A percentile compares a stretch with the other conserved stretches of the same genome.
Conservation (phyloP, 1,139 yeast genomes). For the Yamadazyma buinensis region DNA sequence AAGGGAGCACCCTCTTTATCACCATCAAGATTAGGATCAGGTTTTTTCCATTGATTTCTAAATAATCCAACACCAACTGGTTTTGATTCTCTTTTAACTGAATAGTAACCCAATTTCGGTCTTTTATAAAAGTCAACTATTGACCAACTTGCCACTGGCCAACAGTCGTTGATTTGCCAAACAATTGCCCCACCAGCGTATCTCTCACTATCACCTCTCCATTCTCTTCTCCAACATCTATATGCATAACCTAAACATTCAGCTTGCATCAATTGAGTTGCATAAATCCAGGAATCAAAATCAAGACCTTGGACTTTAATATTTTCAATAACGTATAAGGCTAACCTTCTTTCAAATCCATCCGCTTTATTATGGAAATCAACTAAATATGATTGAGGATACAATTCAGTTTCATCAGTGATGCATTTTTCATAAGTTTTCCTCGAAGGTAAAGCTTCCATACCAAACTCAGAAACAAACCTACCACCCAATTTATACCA, state of each 20-base stretch:
- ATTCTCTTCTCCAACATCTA: constrained; percentile 42
- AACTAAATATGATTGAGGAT: constrained; percentile 33
- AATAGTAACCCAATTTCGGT: constrained; percentile 44
- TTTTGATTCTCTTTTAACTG: constrained; percentile 40
- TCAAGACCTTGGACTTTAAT: constrained; percentile 25
- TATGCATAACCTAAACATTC: constrained; percentile 47
- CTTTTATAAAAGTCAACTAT: constrained; percentile 33
- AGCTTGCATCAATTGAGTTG: constrained; percentile 47
- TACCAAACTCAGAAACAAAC: constrained; percentile 46
- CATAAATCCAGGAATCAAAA: constrained; percentile 39
- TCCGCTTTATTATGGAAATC: constrained; percentile 41
- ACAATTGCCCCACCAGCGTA: constrained; percentile 40
- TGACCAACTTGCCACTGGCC: constrained; percentile 49
- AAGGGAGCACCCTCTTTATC: constrained; percentile 19
- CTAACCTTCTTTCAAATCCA: constrained; percentile 42
- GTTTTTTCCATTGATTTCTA: constrained; percentile 19
- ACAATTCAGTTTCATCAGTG: constrained; percentile 24
- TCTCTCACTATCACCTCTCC: constrained; percentile 32
- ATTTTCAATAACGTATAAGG: constrained; percentile 43
- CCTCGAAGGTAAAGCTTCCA: constrained; percentile 35
- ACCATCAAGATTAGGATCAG: constrained; percentile 15
- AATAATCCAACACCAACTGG: constrained; percentile 31
- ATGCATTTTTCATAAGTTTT: constrained; percentile 26
- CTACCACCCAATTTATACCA: constrained; percentile 37
- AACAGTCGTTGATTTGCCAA: constrained; percentile 51